phyloP scores from a whole-genome alignment of 805 yeast species.

The Teunomyces funiuensis region DNA sequence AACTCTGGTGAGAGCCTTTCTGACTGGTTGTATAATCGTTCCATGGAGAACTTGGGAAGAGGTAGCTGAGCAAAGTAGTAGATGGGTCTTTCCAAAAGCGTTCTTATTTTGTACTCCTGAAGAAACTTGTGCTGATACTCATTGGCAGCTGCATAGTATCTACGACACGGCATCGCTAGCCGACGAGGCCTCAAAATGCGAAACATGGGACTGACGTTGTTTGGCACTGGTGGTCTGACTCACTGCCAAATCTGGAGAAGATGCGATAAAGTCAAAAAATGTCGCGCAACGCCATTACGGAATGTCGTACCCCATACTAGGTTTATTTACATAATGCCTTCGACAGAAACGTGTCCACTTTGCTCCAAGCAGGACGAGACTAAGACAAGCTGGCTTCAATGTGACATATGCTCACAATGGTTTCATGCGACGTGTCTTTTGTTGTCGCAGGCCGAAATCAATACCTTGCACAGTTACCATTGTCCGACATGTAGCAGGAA shows the following conservation, averaged over 20 bases:
- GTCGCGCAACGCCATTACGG: not conserved
- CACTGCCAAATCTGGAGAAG: not conserved
- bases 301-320: not conserved
- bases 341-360: slow-evolving; percentile 22
- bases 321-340: slow-evolving; percentile 11
- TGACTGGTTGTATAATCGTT: slow-evolving; percentile 46
- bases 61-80: slow-evolving; percentile 54
- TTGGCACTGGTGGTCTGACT: not conserved
- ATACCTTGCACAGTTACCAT: slow-evolving; percentile 49
- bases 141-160: not conserved
- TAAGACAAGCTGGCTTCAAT: slow-evolving; percentile 50
- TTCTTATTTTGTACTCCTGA: slow-evolving; percentile 55
- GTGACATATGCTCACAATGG: slow-evolving; percentile 57
- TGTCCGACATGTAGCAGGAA: slow-evolving; percentile 48
- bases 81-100: slow-evolving; percentile 58
- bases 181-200: not conserved
- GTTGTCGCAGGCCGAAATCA: slow-evolving; percentile 35
- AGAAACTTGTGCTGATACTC: slow-evolving; percentile 39
- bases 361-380: slow-evolving; percentile 16
- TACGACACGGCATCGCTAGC: not conserved
- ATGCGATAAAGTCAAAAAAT: not conserved
- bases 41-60: slow-evolving; percentile 53
- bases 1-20: slow-evolving; percentile 37
- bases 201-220: not conserved
- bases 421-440: slow-evolving; percentile 51